These are phyloP conservation scores for Draba incana DNA, from an alignment of 345 rosid genomes.

Conservation along the genomic window DNA sequence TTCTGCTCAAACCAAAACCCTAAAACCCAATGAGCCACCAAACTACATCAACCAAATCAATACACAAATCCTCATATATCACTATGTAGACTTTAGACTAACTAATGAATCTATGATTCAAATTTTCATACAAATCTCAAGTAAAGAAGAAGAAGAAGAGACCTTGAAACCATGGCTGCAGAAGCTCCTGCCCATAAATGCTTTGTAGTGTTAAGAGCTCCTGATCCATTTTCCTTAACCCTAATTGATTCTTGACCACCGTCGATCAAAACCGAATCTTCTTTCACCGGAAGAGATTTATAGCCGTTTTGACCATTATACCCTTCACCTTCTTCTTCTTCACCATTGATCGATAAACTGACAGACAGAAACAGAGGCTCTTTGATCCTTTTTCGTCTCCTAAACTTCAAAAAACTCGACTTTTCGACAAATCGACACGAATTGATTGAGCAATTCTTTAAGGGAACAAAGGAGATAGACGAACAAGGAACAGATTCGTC, in stretches of 20 bases:
- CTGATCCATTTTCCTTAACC: slow-evolving; percentile 37
- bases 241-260: background rate
- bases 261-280: slow-evolving; percentile 24
- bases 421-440: slow-evolving; percentile 36
- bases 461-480: slow-evolving; percentile 45
- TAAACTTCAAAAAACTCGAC: slow-evolving; percentile 39
- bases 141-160: slow-evolving; percentile 30
- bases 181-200: slow-evolving; percentile 85
- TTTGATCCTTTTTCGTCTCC: slow-evolving; percentile 37
- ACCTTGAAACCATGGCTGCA: slow-evolving; percentile 88
- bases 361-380: slow-evolving; percentile 65
- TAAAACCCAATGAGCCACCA: slow-evolving; percentile 39
- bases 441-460: slow-evolving; percentile 14
- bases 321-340: slow-evolving; percentile 52
- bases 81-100: slow-evolving; percentile 18
- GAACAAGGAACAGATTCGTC: slow-evolving; percentile 50
- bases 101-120: slow-evolving; percentile 11
- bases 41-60: slow-evolving; percentile 34
- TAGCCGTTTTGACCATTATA: slow-evolving; percentile 35
- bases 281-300: too few relatives aligned
- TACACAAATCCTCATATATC: background rate
- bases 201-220: slow-evolving; percentile 51
- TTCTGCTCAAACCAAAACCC: slow-evolving; percentile 52
- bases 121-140: background rate
- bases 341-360: slow-evolving; percentile 64